Evolutionary conservation across 1,139 yeast species (phyloP).

Genomic region (Taiozyma sp.): DNA sequence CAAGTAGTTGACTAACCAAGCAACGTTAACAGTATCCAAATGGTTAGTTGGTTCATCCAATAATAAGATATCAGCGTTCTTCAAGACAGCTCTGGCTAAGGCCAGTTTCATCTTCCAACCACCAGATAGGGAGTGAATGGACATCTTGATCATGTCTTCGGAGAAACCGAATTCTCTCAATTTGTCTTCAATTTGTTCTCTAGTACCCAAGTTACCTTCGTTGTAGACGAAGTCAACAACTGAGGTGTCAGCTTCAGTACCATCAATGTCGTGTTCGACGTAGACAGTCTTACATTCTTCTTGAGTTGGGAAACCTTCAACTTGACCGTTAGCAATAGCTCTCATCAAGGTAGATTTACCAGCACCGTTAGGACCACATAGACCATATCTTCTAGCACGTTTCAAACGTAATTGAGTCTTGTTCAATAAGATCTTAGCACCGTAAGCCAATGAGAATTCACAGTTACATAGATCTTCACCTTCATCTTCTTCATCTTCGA

Average conservation of each 20-base stretch:
- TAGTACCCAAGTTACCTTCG: slow-evolving; percentile 80
- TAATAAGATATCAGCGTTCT: slow-evolving; percentile 96
- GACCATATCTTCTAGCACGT: slow-evolving; percentile 99
- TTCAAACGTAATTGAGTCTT: slow-evolving; percentile 98
- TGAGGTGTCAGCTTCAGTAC: slow-evolving; percentile 93
- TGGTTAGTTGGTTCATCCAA: slow-evolving; percentile 99
- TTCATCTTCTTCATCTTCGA: slow-evolving; percentile 99
- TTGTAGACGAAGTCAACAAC: slow-evolving; percentile 84
- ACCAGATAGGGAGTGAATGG: slow-evolving; percentile 96
- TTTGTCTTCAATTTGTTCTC: slow-evolving; percentile 63
- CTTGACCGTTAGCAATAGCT: slow-evolving; percentile 99
- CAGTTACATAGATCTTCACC: slow-evolving; percentile 99
- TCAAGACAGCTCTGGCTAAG: slow-evolving; percentile 97
- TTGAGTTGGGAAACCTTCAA: slow-evolving; percentile 99
- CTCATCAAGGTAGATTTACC: slow-evolving; percentile 99
- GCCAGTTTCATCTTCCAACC: slow-evolving; percentile 99
- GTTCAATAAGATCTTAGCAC: slow-evolving; percentile 99
- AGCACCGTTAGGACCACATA: slow-evolving; percentile 99
- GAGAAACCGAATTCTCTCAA: slow-evolving; percentile 89
- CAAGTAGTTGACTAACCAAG: slow-evolving; percentile 99
- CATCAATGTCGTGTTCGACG: slow-evolving; percentile 99
- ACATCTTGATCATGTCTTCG: slow-evolving; percentile 87
- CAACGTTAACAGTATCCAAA: slow-evolving; percentile 98
- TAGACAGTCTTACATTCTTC: slow-evolving; percentile 98
- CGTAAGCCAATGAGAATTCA: slow-evolving; percentile 99